Base-by-base conservation (phyloP, 2,329 filamentous ascomycete genomes). In the Fusarium concolor region DNA sequence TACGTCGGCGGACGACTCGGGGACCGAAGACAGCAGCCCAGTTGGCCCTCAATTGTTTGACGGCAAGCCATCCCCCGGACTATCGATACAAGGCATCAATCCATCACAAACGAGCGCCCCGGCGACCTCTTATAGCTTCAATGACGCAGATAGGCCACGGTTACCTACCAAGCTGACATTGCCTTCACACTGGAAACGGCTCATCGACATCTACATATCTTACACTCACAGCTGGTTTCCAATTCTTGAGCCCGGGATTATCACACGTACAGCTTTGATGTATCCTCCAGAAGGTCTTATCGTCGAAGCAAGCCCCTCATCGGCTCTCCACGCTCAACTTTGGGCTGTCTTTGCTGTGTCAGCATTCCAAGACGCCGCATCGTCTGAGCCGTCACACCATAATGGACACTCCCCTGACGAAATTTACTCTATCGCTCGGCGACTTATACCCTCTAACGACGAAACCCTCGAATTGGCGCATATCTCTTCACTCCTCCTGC, bases 151-250 rank as follows among this genome's bases (percentile, higher is more conserved):
- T 38, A 39, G 47, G 18, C 46, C 58, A 28, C 39, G 39, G 14
- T 18, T 43, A 28, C 54, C 67, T 65, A 50, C 58, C 52, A 78
- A 65, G 56, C 60, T 75, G 39, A 71, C 73, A 39, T 78, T 91
- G 0, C 88, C 84, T 17, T 73, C 76, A 17, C 84, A 87, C 71
- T 86, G 84, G 74, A 89, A 83, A 80, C 81, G 84, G 4, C 82
- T 94, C 6, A 79, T 94, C 38, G 90, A 93, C 68, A 84, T 91
- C 6, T 94, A 93, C 75, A 91, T 92, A 62, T 87, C 90, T 2
- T 92, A 92, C 70, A 92, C 89, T 0, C 90, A 94, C 75, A 88
- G 86, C 53, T 94, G 92, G 92, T 83, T 94, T 26, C 92, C 92
- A 0, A 88, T 94, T 26, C 81, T 90, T 12, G 89, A 93, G 66